Base-by-base conservation (phyloP, 805 yeast species). In the Kazachstania viticola region DNA sequence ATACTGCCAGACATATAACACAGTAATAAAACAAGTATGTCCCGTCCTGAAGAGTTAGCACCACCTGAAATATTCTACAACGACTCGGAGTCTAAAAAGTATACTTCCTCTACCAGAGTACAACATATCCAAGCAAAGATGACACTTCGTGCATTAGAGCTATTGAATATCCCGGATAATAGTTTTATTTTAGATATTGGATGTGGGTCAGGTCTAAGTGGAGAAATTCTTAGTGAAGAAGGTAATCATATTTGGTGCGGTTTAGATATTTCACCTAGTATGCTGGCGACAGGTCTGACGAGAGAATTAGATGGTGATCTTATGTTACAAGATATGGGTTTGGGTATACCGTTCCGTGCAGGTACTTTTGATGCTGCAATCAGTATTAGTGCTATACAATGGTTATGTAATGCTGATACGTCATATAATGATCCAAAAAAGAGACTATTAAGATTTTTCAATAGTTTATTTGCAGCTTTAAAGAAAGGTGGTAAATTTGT, bases 71-170 rank as follows among this genome's bases (percentile, higher is more conserved):
- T 87, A 38, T 91, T 88, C 54, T 91, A 91, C 56, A 80, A 85
- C 65, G 96, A 87, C 34, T 59, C 73, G 2, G 98, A 91, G 57
- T 81, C 97, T 0, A 65, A 67, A 41, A 91, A 91, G 51, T 91
- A 91, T 57, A 91, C 97, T 0, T 67, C 79, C 3, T 82, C 94
- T 4, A 80, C 95, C 4, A 91, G 98, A 67, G 95, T 91, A 30
- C 98, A 91, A 62, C 95, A 87, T 53, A 91, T 91, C 48, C 98
- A 91, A 59, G 97, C 97, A 2, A 81, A 83, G 54, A 91, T 91
- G 98, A 85, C 98, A 0, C 66, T 88, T 27, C 68, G 98, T 46
- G 95, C 97, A 0, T 62, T 91, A 29, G 98, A 91, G 46, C 64
- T 91, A 23, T 61, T 91, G 35, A 82, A 85, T 53, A 59, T 91